Evolutionary conservation across 1,284 basidiomycete genomes (phyloP).

Genomic region (Trichosporon sp.): DNA sequence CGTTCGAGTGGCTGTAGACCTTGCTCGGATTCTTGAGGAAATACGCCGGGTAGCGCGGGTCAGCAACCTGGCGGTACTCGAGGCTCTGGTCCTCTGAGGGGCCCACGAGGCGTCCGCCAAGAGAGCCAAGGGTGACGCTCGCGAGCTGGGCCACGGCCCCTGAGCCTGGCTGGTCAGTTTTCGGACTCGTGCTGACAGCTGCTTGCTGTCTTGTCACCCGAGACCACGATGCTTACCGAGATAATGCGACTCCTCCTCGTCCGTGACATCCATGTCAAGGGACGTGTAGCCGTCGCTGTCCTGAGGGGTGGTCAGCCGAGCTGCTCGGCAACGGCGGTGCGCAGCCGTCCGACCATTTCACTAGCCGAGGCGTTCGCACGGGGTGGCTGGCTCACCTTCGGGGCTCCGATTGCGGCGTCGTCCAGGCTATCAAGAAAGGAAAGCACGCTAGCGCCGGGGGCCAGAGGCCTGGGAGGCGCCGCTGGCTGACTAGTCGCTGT

Average conservation of each 20-base stretch:
- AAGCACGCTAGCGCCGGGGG: background rate
- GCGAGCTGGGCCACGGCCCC: conserved; percentile 20
- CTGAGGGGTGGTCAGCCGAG: background rate
- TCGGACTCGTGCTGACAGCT: background rate
- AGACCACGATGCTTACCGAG: conserved; percentile 14
- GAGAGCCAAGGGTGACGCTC: conserved; percentile 14
- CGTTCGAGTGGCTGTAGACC: conserved; percentile 20
- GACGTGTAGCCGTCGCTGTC: conserved; percentile 17
- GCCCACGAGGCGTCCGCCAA: background rate
- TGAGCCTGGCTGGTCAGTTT: conserved; percentile 10
- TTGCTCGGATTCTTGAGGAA: conserved; percentile 23
- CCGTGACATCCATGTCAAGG: conserved; percentile 21
- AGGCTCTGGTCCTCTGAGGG: conserved; percentile 12
- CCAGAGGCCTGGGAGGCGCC: background rate
- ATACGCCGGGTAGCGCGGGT: conserved; percentile 20
- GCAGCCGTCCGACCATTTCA: too few relatives aligned
- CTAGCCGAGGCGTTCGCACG: background rate
- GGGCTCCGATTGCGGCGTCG: background rate
- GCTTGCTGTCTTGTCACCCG: too few relatives aligned
- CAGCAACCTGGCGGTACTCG: conserved; percentile 23
- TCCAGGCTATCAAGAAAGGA: conserved; percentile 19
- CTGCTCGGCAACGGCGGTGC: too few relatives aligned
- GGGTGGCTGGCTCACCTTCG: background rate
- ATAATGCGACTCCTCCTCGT: conserved; percentile 26
- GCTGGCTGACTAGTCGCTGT: background rate